Evolutionary conservation across 148 eudicot genomes (phyloP), one percentile per base, ranked within the genome.

Genomic region (Selenicereus undatus): DNA sequence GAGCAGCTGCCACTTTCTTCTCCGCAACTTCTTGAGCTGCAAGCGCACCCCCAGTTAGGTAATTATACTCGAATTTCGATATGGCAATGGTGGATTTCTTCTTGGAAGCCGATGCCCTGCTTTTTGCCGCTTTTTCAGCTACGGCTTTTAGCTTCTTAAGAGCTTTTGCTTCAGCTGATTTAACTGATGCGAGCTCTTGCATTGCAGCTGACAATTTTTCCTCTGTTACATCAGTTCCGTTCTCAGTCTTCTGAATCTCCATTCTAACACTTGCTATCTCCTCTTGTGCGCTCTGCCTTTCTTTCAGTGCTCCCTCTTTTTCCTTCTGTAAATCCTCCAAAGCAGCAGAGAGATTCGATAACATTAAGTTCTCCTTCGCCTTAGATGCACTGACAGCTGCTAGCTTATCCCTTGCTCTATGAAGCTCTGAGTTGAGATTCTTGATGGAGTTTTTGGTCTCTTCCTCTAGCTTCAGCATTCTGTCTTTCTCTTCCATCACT

Each of bases 1-100:
- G 82, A 83, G 97, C 99, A 48, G 99, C 99, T 39, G 81, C 92
- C 27, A 92, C 91, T 76, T 97, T 97, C 84, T 90, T 94, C 50
- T 92, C 91, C 64, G 96, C 99, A 80, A 90, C 75, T 79, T 94
- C 90, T 80, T 83, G 84, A 3, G 96, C 96, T 14, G 77, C 86
- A 16, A 30, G 85, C 51, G 98, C 98, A 81, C 82, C 79, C 32
- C 91, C 91, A 42, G 75, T 88, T 75, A 97, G 86, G 84, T 97
- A 97, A 76, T 91, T 93, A 20, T 91, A 92, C 85, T 97, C 99
- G 75, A 90, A 93, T 73, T 75, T 92, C 18, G 98, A 91, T 79
- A 97, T 90, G 2, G 89, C 88, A 62, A 97, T 92, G 3, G 81
- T 90, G 20, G 93, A 80, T 77, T 82, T 88, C 29, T 82, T 74